Base-by-base conservation (phyloP, 768 basidiomycete species). In the Auricularia cornea region DNA sequence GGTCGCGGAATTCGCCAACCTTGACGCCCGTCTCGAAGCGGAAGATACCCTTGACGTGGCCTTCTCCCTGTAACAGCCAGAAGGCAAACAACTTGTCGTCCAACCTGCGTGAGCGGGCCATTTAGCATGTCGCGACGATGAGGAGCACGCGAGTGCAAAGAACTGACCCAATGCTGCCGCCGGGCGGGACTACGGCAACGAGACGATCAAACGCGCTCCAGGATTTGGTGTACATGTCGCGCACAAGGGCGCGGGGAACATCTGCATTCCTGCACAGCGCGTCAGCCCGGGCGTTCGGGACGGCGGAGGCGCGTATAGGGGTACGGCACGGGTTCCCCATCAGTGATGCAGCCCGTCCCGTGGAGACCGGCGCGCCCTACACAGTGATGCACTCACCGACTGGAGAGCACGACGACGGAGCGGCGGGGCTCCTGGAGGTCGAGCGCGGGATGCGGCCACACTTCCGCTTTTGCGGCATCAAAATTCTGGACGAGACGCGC, bases 61-160 rank as follows among this genome's bases (percentile, higher is more conserved):
- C 82, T 67, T 93, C 92, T 28, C 83, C 84, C 73, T 93, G 91
- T 18, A 93, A 79, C 65, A 90, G 80, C 89, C 90, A 94, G 79
- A 92, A 94, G 64, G 88, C 88, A 74, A 94, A 94, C 2, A 94
- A 82, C 71, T 94, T 94, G 77, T 94, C 91, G 69, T 94, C 92
- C 60, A 94, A 84, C n/a, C 90, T 92, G 66, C 16, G 33, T 29
- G 31, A 29, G 30, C 11, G 54, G 14, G 60, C 65, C 30, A 60
- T 61, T 51, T 14, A 35, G 26, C 57, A 59, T 57, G 38, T 48
- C 44, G 63, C 63, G 40, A 54, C 59, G 31, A 64, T 33, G 3
- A 51, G 62, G 67, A 66, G 20, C 60, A 59, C 40, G 44, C 32
- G 35, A 30, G 60, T 6, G 38, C 11, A 33, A 8, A 26, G 31